Conservation (phyloP, 345 rosid genomes). For the Corymbia maculata region DNA sequence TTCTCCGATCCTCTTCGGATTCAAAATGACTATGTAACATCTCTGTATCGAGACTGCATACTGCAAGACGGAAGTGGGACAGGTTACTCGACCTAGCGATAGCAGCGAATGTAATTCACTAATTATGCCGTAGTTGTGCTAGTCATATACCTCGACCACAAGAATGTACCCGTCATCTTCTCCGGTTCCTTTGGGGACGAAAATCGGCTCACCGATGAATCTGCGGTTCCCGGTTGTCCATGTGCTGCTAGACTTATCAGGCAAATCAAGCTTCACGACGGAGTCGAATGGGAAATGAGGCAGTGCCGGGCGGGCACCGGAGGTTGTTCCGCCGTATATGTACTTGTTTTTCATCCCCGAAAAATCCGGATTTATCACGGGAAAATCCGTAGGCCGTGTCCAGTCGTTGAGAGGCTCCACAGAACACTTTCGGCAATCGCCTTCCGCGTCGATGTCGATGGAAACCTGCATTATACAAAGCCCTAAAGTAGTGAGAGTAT, state of each 20-base stretch:
- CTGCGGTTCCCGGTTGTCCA: conserved; percentile 63
- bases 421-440: conserved; percentile 32
- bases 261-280: conserved; percentile 52
- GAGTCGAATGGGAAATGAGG: conserved; percentile 84
- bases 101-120: not conserved
- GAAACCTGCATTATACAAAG: conserved; percentile 23
- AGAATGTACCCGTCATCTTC: conserved; percentile 74
- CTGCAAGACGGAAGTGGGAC: conserved; percentile 13
- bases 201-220: conserved; percentile 83
- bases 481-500: not conserved
- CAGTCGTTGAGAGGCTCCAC: conserved; percentile 43
- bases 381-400: conserved; percentile 72
- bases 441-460: conserved; percentile 36
- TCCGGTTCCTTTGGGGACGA: conserved; percentile 30
- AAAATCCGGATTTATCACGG: conserved; percentile 43
- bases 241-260: conserved; percentile 11
- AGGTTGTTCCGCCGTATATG: conserved; percentile 55
- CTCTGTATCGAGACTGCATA: conserved; percentile 80
- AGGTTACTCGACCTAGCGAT: not conserved
- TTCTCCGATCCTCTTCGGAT: conserved; percentile 71
- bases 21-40: conserved; percentile 69
- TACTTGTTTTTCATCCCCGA: conserved; percentile 46
- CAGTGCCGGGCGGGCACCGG: conserved; percentile 51
- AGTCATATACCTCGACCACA: conserved; percentile 55
- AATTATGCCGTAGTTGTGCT: not conserved